phyloP scores from a whole-genome alignment of 176 grass and related monocot genomes.

The Zoysia pacifica region DNA sequence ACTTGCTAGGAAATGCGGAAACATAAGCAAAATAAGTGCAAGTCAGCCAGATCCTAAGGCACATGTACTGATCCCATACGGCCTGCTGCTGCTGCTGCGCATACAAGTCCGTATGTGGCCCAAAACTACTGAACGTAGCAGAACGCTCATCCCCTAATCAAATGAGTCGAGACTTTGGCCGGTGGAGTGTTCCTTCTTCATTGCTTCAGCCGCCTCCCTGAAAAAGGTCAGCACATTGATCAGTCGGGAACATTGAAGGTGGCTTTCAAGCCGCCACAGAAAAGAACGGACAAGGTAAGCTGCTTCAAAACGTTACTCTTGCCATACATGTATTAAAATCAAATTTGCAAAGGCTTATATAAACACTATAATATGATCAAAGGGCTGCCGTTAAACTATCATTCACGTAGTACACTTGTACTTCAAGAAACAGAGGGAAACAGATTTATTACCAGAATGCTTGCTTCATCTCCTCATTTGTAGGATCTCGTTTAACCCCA shows the following conservation, averaged over 20 bases:
- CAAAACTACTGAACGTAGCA: neutral
- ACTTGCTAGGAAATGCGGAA: no score
- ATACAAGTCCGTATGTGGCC: neutral
- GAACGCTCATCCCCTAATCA: neutral
- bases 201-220: slow-evolving; percentile 14
- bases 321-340: neutral
- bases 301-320: neutral
- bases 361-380: no score
- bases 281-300: neutral
- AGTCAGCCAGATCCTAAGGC: no score
- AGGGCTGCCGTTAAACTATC: no score
- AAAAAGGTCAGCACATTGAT: neutral
- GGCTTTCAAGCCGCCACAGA: neutral
- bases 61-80: no score
- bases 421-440: neutral
- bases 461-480: slow-evolving; percentile 11
- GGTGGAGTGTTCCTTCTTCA: slow-evolving; percentile 13
- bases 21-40: no score
- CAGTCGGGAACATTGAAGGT: neutral
- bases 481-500: slow-evolving; percentile 11
- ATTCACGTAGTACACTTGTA: no score
- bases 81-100: no score
- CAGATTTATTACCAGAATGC: slow-evolving; percentile 19
- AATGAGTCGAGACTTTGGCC: neutral
- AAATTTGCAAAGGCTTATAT: no score